Evolutionary conservation across 192 early-diverging fungal genomes (phyloP), one percentile per base, ranked within the genome.

Genomic region (Chytriomyces sp.): DNA sequence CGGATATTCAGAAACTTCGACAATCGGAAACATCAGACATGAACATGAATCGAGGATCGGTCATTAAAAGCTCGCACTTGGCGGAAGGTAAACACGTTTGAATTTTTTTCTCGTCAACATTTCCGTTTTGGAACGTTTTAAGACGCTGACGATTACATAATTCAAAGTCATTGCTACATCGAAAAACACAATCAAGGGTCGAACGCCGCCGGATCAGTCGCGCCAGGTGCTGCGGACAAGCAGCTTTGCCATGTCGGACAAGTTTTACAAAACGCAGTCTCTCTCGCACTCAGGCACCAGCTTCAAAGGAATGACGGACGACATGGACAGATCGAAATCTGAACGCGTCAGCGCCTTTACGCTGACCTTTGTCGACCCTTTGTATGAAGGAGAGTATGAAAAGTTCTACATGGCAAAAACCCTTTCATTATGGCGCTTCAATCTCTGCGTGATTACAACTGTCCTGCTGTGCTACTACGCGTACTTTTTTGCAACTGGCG

Each of bases 221-320:
- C 45, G 68, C n/a, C 50, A 69, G 20, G 9, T 69, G n/a, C 24
- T 57, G 68, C 23, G 68, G 45, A 57, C 68, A 23, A 57, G 53
- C 35, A 69, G 68, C 50, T 23, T 53, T 13, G 68, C 45, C n/a
- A 44, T 50, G 28, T 43, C 45, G n/a, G 49, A 69, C 23, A 48
- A 69, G 68, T 69, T 69, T 69, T 69, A 69, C 49, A 69, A 69
- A 69, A 69, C 68, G 8, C 23, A 13, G n/a, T 69, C 68, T 1
- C 23, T 69, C 48, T 69, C 68, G 18, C 46, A 49, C 13, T 69
- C 68, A 2, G 50, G 49, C 13, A 45, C 68, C 7, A 69, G 68
- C 45, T 69, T 53, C 26, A 49, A 26, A 57, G 68, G 26, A 47
- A 69, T 69, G 49, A 69, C 68, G 23, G 68, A 69, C 9, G 68